Conservation (phyloP, 2,329 filamentous ascomycete species). For the Xylariales sp. region DNA sequence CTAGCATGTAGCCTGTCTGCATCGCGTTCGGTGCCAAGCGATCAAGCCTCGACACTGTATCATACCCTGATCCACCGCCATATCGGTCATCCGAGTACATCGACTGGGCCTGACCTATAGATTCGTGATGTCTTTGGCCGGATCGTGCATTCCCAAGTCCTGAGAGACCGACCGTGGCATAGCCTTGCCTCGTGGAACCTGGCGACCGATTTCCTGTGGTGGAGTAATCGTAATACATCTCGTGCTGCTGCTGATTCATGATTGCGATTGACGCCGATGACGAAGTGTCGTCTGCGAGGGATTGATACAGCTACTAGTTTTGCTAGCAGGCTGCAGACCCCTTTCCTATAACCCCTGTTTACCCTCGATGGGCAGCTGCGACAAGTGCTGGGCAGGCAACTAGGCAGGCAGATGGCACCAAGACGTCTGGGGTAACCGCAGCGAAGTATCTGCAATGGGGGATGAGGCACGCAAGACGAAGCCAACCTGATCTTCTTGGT, state of each 20-base stretch:
- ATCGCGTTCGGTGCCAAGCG: slow-evolving; percentile 28
- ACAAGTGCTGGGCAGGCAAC: background rate
- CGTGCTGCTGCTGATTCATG: slow-evolving; percentile 52
- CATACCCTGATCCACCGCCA: slow-evolving; percentile 57
- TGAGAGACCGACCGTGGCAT: slow-evolving; percentile 52
- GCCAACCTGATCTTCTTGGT: background rate
- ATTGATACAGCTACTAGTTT: slow-evolving; percentile 4
- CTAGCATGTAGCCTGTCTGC: slow-evolving; percentile 45
- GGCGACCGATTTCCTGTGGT: slow-evolving; percentile 63
- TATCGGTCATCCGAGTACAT: slow-evolving; percentile 69
- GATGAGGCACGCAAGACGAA: background rate
- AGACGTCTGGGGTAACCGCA: background rate
- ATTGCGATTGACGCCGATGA: slow-evolving; percentile 14
- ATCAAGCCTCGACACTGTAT: slow-evolving; percentile 39
- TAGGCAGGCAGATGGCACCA: background rate
- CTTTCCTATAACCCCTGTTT: background rate
- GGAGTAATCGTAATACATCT: slow-evolving; percentile 71
- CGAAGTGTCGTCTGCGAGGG: background rate
- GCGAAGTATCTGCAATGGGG: background rate
- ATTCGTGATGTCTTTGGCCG: slow-evolving; percentile 73
- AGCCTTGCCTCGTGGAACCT: slow-evolving; percentile 61
- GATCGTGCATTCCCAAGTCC: slow-evolving; percentile 52
- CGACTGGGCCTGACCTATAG: slow-evolving; percentile 58
- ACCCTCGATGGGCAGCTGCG: background rate
- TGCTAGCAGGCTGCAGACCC: slow-evolving; percentile 7